Conservation (phyloP, 768 basidiomycete genomes). For the Leccinum pellstonianum region DNA sequence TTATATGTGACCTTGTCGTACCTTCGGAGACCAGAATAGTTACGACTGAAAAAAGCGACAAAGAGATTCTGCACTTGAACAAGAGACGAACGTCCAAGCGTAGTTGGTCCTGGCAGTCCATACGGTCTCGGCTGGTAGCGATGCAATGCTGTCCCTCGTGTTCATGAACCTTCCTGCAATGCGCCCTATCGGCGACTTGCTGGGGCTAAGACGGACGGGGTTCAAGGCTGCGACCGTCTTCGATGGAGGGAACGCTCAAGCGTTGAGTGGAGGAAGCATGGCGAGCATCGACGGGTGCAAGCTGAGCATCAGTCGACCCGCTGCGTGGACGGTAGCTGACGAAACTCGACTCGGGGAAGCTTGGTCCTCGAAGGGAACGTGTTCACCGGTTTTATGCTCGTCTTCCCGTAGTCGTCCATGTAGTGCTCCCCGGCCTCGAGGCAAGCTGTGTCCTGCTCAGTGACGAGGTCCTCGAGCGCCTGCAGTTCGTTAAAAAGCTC, state of each 20-base stretch:
- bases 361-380: constrained; percentile 24
- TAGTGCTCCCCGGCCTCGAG: too few species aligned
- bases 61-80: constrained; percentile 87
- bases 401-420: constrained; percentile 42
- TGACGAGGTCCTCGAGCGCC: too few species aligned
- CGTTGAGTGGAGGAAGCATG: not conserved
- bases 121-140: too few species aligned
- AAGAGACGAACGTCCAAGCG: constrained; percentile 49
- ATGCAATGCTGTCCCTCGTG: too few species aligned
- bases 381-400: constrained; percentile 26
- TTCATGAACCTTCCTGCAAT: too few species aligned
- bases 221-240: constrained; percentile 19
- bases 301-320: constrained; percentile 12
- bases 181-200: too few species aligned
- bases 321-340: constrained; percentile 16
- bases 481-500: not conserved
- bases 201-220: too few species aligned
- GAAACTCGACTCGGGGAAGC: too few species aligned
- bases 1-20: constrained; percentile 89
- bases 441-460: too few species aligned
- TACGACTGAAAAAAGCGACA: constrained; percentile 78
- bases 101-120: too few species aligned
- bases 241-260: too few species aligned
- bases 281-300: constrained; percentile 3
- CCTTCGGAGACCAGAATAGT: constrained; percentile 90